Evolutionary conservation across 805 yeast genomes (phyloP).

Genomic region (Monosporozyma aerobia): DNA sequence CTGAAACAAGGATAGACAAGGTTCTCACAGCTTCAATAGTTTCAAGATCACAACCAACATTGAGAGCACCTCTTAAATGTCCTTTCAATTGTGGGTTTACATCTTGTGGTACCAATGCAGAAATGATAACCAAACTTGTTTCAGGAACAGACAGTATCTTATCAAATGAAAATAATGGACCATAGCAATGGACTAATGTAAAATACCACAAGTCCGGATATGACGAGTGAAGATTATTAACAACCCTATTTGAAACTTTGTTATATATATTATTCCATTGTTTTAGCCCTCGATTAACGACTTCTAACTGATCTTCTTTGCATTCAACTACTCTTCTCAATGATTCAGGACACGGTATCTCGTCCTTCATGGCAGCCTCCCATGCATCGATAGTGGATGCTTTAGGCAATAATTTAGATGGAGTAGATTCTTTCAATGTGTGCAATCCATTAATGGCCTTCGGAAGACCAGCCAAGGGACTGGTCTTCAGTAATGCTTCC

Average conservation of each 20-base stretch:
- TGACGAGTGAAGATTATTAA: conserved; percentile 56
- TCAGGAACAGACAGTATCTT: conserved; percentile 56
- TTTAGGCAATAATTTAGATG: conserved; percentile 32
- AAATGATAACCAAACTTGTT: conserved; percentile 67
- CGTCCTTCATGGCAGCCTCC: conserved; percentile 17
- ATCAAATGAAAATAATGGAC: conserved; percentile 64
- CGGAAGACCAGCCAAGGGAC: conserved; percentile 79
- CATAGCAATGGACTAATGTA: conserved; percentile 64
- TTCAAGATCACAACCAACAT: conserved; percentile 61
- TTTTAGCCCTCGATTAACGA: conserved; percentile 41
- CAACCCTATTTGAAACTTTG: conserved; percentile 61
- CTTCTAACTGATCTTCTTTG: conserved; percentile 6
- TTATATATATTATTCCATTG: conserved; percentile 73
- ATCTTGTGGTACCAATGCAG: conserved; percentile 82
- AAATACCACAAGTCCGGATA: conserved; percentile 81
- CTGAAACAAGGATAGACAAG: conserved; percentile 54
- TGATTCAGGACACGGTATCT: conserved; percentile 9
- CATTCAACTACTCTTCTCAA: conserved; percentile 7
- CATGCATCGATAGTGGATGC: conserved; percentile 16
- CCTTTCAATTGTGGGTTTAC: conserved; percentile 91
- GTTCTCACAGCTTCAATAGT: conserved; percentile 52
- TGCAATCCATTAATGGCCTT: conserved; percentile 73
- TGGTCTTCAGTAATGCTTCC: conserved; percentile 69
- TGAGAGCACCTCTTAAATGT: conserved; percentile 77
- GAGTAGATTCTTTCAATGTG: conserved; percentile 55